These are phyloP conservation scores for Tephrocybe sp. DNA, from an alignment of 768 basidiomycete genomes.

Conservation along the genomic window DNA sequence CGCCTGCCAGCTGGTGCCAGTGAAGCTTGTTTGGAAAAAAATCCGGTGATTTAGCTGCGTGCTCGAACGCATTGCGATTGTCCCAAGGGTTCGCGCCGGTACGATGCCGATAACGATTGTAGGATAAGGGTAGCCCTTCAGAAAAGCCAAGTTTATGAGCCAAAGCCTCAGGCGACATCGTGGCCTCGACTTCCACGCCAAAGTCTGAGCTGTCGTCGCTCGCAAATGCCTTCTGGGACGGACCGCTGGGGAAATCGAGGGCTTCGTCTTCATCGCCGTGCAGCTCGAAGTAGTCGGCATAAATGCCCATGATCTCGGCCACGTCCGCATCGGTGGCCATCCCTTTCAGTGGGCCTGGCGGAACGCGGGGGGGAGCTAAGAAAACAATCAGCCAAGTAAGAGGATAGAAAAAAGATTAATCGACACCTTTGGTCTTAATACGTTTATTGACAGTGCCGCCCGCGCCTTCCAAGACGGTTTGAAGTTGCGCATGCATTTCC, in stretches of 20 bases:
- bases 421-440: not conserved
- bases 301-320: conserved; percentile 3
- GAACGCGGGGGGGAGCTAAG: not conserved
- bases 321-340: conserved; percentile 11
- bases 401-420: not conserved
- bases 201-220: not conserved
- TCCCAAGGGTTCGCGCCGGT: conserved; percentile 16
- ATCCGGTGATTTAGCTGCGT: not conserved
- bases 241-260: not conserved
- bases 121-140: not conserved
- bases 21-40: conserved; percentile 11
- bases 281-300: conserved; percentile 9
- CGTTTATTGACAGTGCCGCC: not conserved
- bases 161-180: not conserved
- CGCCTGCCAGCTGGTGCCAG: conserved; percentile 28
- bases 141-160: not conserved
- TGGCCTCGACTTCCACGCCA: not conserved
- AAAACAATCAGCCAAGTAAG: not conserved
- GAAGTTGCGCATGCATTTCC: not conserved
- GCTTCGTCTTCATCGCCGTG: not conserved
- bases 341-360: conserved; percentile 4
- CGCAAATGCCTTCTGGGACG: not conserved
- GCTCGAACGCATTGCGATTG: not conserved
- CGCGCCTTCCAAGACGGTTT: conserved; percentile 8
- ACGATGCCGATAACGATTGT: not conserved